Evolutionary conservation across 1,139 yeast species (phyloP).

Genomic region (Lodderomyces parapsilosis): DNA sequence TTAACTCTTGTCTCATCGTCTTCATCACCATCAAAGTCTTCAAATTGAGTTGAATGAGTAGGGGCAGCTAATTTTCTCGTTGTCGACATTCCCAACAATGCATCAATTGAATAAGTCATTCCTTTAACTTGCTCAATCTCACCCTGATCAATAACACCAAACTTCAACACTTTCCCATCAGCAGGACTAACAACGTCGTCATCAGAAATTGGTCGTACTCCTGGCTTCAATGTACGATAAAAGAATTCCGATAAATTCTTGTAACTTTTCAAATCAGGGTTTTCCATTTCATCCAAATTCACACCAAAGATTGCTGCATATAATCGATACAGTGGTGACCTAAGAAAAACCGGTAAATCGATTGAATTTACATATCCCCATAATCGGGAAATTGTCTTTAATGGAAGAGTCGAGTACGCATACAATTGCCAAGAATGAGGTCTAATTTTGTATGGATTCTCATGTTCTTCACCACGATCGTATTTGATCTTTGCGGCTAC

Average conservation of each 20-base stretch:
- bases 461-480: slow-evolving; percentile 35
- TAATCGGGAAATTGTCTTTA: slow-evolving; percentile 83
- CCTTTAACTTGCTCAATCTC: slow-evolving; percentile 97
- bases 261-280: slow-evolving; percentile 72
- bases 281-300: slow-evolving; percentile 83
- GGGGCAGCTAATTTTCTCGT: slow-evolving; percentile 57
- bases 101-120: slow-evolving; percentile 86
- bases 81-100: slow-evolving; percentile 69
- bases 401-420: slow-evolving; percentile 86
- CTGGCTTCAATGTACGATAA: slow-evolving; percentile 78
- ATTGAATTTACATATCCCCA: slow-evolving; percentile 93
- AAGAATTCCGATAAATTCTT: slow-evolving; percentile 87
- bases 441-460: slow-evolving; percentile 47
- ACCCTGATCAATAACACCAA: slow-evolving; percentile 81
- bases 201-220: slow-evolving; percentile 73
- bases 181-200: slow-evolving; percentile 83
- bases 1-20: slow-evolving; percentile 42
- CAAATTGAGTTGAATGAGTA: slow-evolving; percentile 50
- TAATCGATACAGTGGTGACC: slow-evolving; percentile 77
- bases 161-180: slow-evolving; percentile 86
- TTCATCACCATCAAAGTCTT: slow-evolving; percentile 31
- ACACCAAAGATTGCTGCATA: slow-evolving; percentile 86
- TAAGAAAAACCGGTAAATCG: slow-evolving; percentile 82
- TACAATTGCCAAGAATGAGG: slow-evolving; percentile 86
- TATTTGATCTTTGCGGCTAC: slow-evolving; percentile 55